Percentiles rank a stretch among this genome's conserved stretches.
These are phyloP conservation scores for Plectosphaerella sp. DNA, from an alignment of 2,329 filamentous ascomycete genomes.

Conservation along the genomic window DNA sequence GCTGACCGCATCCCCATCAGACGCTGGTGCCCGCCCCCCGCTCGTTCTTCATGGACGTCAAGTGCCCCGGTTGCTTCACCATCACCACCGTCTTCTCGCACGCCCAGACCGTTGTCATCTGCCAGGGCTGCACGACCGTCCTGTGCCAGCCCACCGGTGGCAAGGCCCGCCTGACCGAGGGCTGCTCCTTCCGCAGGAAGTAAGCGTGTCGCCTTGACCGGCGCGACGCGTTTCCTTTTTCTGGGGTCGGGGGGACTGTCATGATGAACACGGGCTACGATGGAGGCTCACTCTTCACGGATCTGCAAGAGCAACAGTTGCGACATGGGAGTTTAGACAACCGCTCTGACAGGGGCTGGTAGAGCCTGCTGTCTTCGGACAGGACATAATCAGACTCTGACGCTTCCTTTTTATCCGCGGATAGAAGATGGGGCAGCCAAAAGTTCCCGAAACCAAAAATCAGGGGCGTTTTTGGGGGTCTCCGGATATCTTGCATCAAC, in stretches of 20 bases:
- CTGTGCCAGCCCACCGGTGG: constrained; percentile 99
- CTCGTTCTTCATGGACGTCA: constrained; percentile 99
- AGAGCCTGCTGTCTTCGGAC: constrained; percentile 25
- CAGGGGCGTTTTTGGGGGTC: constrained; percentile 65
- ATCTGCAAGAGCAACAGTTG: constrained; percentile 49
- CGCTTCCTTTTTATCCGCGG: constrained; percentile 41
- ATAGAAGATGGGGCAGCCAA: constrained; percentile 68
- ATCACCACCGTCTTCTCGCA: constrained; percentile 99
- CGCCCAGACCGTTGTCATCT: constrained; percentile 99
- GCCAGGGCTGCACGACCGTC: constrained; percentile 98
- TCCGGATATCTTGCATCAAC: constrained; percentile 77
- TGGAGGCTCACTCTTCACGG: constrained; percentile 41
- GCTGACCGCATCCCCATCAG: constrained; percentile 37
- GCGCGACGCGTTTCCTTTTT: constrained; percentile 33
- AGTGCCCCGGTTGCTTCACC: constrained; percentile 99
- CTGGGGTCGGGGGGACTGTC: constrained; percentile 32
- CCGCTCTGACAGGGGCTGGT: constrained; percentile 26
- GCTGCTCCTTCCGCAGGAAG: constrained; percentile 99
- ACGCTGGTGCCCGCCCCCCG: constrained; percentile 92
- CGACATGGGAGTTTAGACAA: constrained; percentile 47
- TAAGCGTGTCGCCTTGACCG: constrained; percentile 58
- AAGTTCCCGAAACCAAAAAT: constrained; percentile 48
- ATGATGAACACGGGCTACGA: constrained; percentile 43
- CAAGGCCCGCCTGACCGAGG: constrained; percentile 98
- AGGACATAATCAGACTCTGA: constrained; percentile 36